Base-by-base conservation (phyloP, 2,329 filamentous ascomycete species). In the Eutypa lata region DNA sequence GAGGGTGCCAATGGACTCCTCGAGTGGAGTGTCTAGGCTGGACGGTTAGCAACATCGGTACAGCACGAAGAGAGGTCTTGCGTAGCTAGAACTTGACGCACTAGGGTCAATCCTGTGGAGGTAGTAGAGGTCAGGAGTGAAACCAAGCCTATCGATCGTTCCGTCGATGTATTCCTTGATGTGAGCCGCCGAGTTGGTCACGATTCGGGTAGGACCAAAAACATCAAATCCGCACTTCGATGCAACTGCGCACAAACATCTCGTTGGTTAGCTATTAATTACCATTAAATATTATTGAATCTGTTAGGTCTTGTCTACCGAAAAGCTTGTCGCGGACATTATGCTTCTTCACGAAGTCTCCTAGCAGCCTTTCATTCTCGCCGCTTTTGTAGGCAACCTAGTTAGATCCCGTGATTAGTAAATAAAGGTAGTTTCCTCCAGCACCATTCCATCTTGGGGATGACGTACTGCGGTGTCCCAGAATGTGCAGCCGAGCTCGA, bases 311-410 rank as follows among this genome's bases (percentile, higher is more conserved):
- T 10, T 19, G 64, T 73, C 49, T 54, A 76, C 74, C 61, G 55
- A 79, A 78, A n/a, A 79, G 38, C 56, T 78, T 77, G 51, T 78
- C 75, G 2, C 77, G 73, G 10, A 75, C 66, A 47, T 78, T 75
- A 61, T 79, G 75, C 58, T 78, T 79, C 22, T 71, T 61, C 54
- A 79, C 77, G 54, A 79, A 79, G 31, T 78, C 74, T 3, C 76
- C 77, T 0, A 79, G 62, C 0, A 79, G 68, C 61, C 76, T 77
- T 51, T 79, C 77, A 47, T 80, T 79, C 13, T 76, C 69, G 35
- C 76, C 76, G 2, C 71, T 69, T 60, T 68, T 60, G 53, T 79
- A 79, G 3, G 72, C 68, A 21, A 78, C 74, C 74, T 76, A 21
- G 5, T 31, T 31, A 31, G 26, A 6, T 31, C 10, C 26, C 26